A percentile compares a stretch with the other conserved stretches of the same genome.
Evolutionary conservation across 1,139 yeast genomes (phyloP).

Genomic region (Yamadazyma oceani): DNA sequence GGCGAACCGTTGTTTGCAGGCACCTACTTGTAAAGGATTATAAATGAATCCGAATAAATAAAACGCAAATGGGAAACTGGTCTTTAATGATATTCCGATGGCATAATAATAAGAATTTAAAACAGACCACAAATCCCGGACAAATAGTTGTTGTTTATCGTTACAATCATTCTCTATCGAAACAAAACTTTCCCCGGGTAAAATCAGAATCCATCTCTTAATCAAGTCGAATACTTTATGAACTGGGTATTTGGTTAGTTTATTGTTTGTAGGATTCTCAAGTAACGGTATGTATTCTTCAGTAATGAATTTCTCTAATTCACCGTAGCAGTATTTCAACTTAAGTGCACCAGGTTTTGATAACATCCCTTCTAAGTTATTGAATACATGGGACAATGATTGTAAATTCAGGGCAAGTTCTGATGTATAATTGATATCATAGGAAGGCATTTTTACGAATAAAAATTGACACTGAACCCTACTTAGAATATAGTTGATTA

Average conservation of each 20-base stretch:
- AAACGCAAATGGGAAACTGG: conserved; percentile 25
- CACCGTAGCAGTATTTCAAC: too few relatives aligned
- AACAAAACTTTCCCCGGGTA: conserved; percentile 25
- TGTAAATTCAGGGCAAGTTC: conserved; percentile 25
- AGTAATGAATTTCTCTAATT: not conserved
- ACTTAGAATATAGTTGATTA: conserved; percentile 9
- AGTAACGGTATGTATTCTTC: not conserved
- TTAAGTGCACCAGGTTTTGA: too few relatives aligned
- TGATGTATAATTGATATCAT: conserved; percentile 23
- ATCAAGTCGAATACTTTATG: conserved; percentile 20
- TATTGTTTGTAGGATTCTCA: not conserved
- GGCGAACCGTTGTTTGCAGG: conserved; percentile 12
- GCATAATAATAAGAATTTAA: conserved; percentile 27
- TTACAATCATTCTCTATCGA: conserved; percentile 7
- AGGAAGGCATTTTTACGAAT: conserved; percentile 27
- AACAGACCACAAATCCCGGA: conserved; percentile 18
- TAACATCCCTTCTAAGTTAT: conserved; percentile 6
- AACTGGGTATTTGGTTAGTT: conserved; percentile 22
- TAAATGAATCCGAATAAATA: conserved; percentile 26
- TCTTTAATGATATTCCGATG: conserved; percentile 25
- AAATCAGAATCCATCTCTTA: conserved; percentile 22
- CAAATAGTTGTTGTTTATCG: conserved; percentile 12
- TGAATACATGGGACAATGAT: conserved; percentile 17
- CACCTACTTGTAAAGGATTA: conserved; percentile 18
- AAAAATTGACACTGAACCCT: conserved; percentile 18